phyloP scores from a whole-genome alignment of 2,329 filamentous ascomycete genomes.

The Alternaria sp. region DNA sequence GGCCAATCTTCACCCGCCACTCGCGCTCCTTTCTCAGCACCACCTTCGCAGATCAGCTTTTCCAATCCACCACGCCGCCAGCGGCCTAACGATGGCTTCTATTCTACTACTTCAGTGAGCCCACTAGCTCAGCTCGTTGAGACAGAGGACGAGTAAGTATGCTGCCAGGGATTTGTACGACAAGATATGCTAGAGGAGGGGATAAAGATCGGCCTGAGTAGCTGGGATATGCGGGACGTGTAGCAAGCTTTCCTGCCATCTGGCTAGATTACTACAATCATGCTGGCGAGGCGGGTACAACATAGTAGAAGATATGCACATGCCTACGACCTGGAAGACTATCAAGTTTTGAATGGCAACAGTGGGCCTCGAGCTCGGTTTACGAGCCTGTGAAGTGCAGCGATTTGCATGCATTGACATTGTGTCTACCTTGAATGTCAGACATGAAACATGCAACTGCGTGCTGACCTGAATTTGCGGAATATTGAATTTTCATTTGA shows the following conservation, averaged over 20 bases:
- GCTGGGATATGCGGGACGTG: neutral
- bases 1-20: conserved; percentile 5
- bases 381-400: neutral
- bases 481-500: too few species aligned
- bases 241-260: neutral
- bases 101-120: neutral
- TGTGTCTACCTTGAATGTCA: neutral
- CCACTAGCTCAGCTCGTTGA: conserved; percentile 19
- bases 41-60: conserved; percentile 24
- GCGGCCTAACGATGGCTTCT: neutral
- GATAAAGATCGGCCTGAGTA: neutral
- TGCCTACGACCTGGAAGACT: neutral
- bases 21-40: conserved; percentile 25
- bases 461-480: too few species aligned
- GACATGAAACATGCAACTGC: too few species aligned
- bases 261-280: neutral
- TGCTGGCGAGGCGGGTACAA: neutral
- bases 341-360: neutral
- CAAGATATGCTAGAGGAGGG: neutral
- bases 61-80: conserved; percentile 19
- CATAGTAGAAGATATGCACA: too few species aligned
- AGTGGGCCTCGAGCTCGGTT: neutral
- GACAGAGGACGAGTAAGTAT: conserved; percentile 10
- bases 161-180: neutral
- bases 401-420: neutral